Evolutionary conservation across 2,329 filamentous ascomycete species (phyloP).

Genomic region (Colletotrichum viniferum): DNA sequence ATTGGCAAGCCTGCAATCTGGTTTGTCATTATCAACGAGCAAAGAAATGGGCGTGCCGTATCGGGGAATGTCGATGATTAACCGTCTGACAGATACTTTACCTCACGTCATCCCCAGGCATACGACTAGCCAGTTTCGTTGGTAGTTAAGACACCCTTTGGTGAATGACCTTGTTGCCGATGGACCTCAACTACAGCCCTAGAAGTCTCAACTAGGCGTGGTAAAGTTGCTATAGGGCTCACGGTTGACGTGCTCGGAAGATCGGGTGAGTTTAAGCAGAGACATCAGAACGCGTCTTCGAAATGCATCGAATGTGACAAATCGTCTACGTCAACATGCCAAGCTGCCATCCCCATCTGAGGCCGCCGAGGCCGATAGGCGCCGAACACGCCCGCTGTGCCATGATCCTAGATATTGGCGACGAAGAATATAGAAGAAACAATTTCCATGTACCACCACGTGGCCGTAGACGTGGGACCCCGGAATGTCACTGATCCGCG

Average conservation of each 20-base stretch:
- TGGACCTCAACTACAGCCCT: background rate
- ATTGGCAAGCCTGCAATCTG: background rate
- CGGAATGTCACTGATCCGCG: conserved; percentile 12
- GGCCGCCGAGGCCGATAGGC: background rate
- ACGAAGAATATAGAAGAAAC: background rate
- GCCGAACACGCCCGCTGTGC: background rate
- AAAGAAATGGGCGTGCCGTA: too few species aligned
- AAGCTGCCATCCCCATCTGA: background rate
- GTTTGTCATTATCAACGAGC: background rate
- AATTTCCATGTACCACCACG: background rate
- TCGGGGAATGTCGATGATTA: background rate
- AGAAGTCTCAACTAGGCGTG: rapidly evolving
- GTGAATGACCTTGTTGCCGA: background rate
- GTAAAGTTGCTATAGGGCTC: background rate
- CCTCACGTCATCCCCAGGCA: background rate
- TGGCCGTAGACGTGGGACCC: background rate
- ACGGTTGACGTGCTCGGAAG: background rate
- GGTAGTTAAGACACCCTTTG: background rate
- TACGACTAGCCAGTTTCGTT: background rate
- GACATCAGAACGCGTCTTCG: background rate
- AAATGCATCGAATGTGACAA: background rate
- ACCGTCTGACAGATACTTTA: background rate
- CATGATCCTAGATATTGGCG: background rate
- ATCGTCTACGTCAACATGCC: background rate
- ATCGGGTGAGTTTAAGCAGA: background rate